Conservation (phyloP, 164 flowering plant genomes). For the Aristolochia californica region DNA sequence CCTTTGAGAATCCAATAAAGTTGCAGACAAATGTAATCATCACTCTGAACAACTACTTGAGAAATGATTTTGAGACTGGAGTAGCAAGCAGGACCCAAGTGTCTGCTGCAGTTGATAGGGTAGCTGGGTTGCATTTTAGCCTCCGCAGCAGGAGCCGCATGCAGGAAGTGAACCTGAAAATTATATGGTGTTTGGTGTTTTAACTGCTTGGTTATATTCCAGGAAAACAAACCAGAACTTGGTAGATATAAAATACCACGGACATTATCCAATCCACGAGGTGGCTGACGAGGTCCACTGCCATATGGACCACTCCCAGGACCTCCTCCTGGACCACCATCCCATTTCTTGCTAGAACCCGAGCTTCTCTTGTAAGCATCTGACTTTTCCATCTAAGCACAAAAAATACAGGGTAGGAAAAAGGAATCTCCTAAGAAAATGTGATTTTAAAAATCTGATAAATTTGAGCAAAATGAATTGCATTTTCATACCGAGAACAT, state of each 20-base stretch:
- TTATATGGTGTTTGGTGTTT: neutral
- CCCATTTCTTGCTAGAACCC: constrained; percentile 83
- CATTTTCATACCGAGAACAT: constrained; percentile 72
- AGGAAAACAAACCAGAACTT: too few species aligned
- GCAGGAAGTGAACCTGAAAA: constrained; percentile 81
- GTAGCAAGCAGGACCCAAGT: too few species aligned
- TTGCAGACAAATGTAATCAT: too few species aligned
- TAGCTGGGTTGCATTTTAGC: constrained; percentile 11
- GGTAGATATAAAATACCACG: constrained; percentile 32
- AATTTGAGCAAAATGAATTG: neutral
- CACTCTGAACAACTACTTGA: too few species aligned
- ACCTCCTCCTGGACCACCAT: constrained; percentile 78
- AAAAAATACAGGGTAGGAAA: constrained; percentile 1
- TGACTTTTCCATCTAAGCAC: constrained; percentile 78
- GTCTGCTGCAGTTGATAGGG: neutral
- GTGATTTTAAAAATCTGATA: neutral
- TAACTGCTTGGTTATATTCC: too few species aligned
- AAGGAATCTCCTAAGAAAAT: neutral
- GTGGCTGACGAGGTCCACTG: constrained; percentile 78
- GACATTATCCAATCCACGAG: constrained; percentile 82
- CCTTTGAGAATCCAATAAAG: too few species aligned
- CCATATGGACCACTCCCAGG: constrained; percentile 87
- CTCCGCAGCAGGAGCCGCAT: constrained; percentile 93
- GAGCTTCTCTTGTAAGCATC: constrained; percentile 76
- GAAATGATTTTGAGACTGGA: too few species aligned